Conservation (phyloP, 176 grass and related monocot genomes). For the Aechmea fasciata region DNA sequence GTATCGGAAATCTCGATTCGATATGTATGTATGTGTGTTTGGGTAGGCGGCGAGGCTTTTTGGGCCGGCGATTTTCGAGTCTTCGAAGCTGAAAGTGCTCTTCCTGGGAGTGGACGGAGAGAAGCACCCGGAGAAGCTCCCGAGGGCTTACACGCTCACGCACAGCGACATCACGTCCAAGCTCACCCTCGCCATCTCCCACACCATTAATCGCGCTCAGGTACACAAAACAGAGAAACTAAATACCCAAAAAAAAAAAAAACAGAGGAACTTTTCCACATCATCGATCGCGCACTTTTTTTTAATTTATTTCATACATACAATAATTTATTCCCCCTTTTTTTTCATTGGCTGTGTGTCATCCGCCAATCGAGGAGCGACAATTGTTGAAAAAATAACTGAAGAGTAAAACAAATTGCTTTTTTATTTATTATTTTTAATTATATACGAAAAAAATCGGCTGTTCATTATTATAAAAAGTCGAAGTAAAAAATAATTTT, state of each 20-base stretch:
- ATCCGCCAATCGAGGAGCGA: not conserved
- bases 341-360: not conserved
- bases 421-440: too few species aligned
- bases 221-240: not conserved
- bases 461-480: too few species aligned
- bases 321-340: not conserved
- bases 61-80: constrained; percentile 84
- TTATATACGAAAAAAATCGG: too few species aligned
- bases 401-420: too few species aligned
- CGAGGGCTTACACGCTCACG: constrained; percentile 83
- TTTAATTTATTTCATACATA: too few species aligned
- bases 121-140: constrained; percentile 48
- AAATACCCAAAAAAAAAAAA: too few species aligned
- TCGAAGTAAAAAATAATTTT: too few species aligned
- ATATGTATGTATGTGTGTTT: too few species aligned
- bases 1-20: not conserved
- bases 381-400: too few species aligned
- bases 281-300: too few species aligned
- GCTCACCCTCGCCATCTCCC: constrained; percentile 77
- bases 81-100: constrained; percentile 93
- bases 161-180: constrained; percentile 89
- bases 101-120: constrained; percentile 62
- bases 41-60: constrained; percentile 90
- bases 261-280: too few species aligned
- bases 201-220: constrained; percentile 71